Percentiles rank a stretch among this genome's conserved stretches.
These are phyloP conservation scores for Sutorius eximius DNA, from an alignment of 1,284 basidiomycete genomes.

Conservation along the genomic window DNA sequence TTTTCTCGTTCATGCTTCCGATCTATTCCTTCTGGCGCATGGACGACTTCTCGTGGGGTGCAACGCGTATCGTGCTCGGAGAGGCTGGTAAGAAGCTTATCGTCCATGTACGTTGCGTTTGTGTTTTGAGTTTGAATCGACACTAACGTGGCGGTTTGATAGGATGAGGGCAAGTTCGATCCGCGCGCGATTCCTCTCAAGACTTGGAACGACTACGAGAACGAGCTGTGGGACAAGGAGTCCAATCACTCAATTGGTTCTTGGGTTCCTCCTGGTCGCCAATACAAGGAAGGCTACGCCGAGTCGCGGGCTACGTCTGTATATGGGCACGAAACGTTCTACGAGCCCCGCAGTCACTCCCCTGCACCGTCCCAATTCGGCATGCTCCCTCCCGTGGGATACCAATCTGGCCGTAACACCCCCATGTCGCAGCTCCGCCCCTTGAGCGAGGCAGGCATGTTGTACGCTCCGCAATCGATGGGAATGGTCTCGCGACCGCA, in stretches of 20 bases:
- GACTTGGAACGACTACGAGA: constrained; percentile 96
- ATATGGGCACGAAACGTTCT: constrained; percentile 81
- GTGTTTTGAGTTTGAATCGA: neutral
- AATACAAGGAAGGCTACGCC: constrained; percentile 68
- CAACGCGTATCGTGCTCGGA: constrained; percentile 89
- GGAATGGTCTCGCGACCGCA: constrained; percentile 64
- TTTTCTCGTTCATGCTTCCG: constrained; percentile 91
- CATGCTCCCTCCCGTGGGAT: constrained; percentile 60
- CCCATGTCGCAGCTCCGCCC: constrained; percentile 48
- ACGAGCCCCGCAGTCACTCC: constrained; percentile 68
- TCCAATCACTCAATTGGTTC: constrained; percentile 89
- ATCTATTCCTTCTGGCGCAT: constrained; percentile 99
- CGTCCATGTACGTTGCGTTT: constrained; percentile 69
- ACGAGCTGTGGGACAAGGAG: constrained; percentile 96
- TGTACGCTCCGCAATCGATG: constrained; percentile 59
- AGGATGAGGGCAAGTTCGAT: constrained; percentile 98
- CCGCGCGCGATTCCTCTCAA: constrained; percentile 90
- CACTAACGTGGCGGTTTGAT: constrained; percentile 17
- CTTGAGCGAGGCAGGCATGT: constrained; percentile 38
- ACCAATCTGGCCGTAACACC: constrained; percentile 77
- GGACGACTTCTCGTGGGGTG: constrained; percentile 99
- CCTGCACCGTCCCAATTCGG: constrained; percentile 64
- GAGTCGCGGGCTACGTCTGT: constrained; percentile 73
- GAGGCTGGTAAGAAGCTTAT: constrained; percentile 95
- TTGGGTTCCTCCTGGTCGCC: constrained; percentile 72